A percentile compares a stretch with the other conserved stretches of the same genome.
Evolutionary conservation across 2,329 filamentous ascomycete species (phyloP).

Genomic region (Thielaviopsis ethacetica): DNA sequence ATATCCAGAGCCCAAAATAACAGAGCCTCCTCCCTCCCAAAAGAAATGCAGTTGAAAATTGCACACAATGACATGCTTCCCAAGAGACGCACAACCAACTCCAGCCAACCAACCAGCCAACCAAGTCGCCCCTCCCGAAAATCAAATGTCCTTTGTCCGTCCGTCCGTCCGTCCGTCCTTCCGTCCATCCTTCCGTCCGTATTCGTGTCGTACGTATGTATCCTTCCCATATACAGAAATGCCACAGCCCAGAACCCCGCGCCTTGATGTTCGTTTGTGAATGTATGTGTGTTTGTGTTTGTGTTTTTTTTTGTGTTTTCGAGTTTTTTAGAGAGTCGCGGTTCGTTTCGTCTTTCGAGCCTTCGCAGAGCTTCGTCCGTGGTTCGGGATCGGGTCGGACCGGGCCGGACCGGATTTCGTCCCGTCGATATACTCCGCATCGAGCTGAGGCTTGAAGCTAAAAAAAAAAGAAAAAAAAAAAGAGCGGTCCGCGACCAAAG

Average conservation of each 20-base stretch:
- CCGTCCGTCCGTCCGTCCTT: too few relatives aligned
- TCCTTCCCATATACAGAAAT: constrained; percentile 8
- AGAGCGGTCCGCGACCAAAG: too few relatives aligned
- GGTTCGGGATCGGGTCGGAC: too few relatives aligned
- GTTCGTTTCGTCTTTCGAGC: not conserved
- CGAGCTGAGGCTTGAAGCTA: too few relatives aligned
- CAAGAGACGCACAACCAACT: constrained; percentile 6
- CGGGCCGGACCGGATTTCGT: too few relatives aligned
- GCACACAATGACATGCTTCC: constrained; percentile 9
- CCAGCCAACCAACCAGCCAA: not conserved
- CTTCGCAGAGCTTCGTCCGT: too few relatives aligned
- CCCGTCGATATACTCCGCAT: too few relatives aligned
- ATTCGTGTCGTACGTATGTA: not conserved
- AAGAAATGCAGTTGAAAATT: constrained; percentile 5
- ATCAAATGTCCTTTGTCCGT: constrained; percentile 2
- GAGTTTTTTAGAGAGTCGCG: not conserved
- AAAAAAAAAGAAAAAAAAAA: too few relatives aligned
- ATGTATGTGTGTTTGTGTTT: constrained; percentile 1
- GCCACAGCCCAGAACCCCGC: constrained; percentile 3
- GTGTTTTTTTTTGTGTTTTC: not conserved
- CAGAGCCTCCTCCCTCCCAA: not conserved
- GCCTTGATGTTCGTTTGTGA: not conserved
- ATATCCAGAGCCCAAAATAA: constrained; percentile 10
- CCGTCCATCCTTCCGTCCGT: too few relatives aligned
- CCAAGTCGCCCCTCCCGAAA: constrained; percentile 2